Conservation (phyloP, 805 yeast species). For the Clavispora vitiphila region DNA sequence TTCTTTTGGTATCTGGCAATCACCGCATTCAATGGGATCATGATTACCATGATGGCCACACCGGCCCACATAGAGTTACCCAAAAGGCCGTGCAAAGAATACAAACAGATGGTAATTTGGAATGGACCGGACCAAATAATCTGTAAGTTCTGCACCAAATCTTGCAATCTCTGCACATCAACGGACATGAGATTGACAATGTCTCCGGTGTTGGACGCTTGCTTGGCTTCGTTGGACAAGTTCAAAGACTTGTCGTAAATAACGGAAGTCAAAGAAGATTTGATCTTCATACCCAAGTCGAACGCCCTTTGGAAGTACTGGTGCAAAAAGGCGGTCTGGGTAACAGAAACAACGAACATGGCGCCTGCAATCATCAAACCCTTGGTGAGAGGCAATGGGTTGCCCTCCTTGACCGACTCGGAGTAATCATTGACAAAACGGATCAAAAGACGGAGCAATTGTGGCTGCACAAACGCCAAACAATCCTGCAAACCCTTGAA, state of each 20-base stretch:
- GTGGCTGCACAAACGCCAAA: constrained; percentile 42
- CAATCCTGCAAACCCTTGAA: constrained; percentile 73
- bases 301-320: constrained; percentile 74
- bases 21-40: constrained; percentile 74
- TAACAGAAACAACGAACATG: constrained; percentile 72
- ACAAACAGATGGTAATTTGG: constrained; percentile 72
- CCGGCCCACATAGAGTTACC: constrained; percentile 98
- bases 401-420: constrained; percentile 28
- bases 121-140: constrained; percentile 92
- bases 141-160: constrained; percentile 70
- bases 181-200: constrained; percentile 93
- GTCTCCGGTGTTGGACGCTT: constrained; percentile 79
- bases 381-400: constrained; percentile 56
- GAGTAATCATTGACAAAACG: constrained; percentile 35
- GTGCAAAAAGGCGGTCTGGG: constrained; percentile 73
- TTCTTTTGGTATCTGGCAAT: constrained; percentile 64
- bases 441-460: constrained; percentile 29
- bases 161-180: constrained; percentile 85
- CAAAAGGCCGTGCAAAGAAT: constrained; percentile 63
- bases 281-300: constrained; percentile 72
- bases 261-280: constrained; percentile 61
- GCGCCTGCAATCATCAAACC: constrained; percentile 72
- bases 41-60: constrained; percentile 66
- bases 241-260: constrained; percentile 65
- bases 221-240: constrained; percentile 67